Conservation (phyloP, 2,329 filamentous ascomycete species). For the Xylariales sp. region DNA sequence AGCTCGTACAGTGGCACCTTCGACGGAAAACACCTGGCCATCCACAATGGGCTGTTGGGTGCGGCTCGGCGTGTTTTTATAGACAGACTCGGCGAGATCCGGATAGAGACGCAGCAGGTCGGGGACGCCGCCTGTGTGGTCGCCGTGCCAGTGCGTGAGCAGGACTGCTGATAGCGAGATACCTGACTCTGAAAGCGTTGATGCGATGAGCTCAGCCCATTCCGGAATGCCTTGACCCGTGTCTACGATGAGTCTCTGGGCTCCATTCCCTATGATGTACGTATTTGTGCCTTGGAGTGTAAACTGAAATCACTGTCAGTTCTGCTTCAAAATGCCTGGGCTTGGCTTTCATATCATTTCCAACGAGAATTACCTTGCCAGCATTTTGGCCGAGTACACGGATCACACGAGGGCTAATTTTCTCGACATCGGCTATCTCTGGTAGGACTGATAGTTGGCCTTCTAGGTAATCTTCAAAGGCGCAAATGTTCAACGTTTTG, state of each 20-base stretch:
- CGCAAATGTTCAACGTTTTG: constrained; percentile 40
- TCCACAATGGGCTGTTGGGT: constrained; percentile 49
- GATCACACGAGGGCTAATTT: constrained; percentile 35
- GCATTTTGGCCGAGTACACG: constrained; percentile 39
- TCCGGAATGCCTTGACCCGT: constrained; percentile 62
- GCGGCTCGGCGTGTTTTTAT: constrained; percentile 57
- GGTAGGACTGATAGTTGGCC: constrained; percentile 32
- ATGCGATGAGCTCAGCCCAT: constrained; percentile 44
- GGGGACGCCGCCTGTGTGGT: constrained; percentile 72
- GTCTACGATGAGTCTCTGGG: constrained; percentile 62
- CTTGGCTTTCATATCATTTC: no score
- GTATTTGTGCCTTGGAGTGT: constrained; percentile 64
- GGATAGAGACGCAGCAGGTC: constrained; percentile 63
- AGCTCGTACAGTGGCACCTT: constrained; percentile 29
- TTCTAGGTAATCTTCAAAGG: constrained; percentile 43
- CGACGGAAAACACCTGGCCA: constrained; percentile 43
- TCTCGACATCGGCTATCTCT: constrained; percentile 32
- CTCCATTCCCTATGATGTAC: constrained; percentile 67
- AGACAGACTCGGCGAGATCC: constrained; percentile 46
- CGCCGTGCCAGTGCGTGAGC: constrained; percentile 85
- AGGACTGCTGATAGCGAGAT: constrained; percentile 50
- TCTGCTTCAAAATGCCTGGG: no score
- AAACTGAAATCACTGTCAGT: no score
- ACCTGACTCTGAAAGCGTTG: constrained; percentile 21
- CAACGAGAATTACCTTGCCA: constrained; percentile 31